Conservation (phyloP, 2,329 filamentous ascomycete genomes). For the Gremmenia infestans region DNA sequence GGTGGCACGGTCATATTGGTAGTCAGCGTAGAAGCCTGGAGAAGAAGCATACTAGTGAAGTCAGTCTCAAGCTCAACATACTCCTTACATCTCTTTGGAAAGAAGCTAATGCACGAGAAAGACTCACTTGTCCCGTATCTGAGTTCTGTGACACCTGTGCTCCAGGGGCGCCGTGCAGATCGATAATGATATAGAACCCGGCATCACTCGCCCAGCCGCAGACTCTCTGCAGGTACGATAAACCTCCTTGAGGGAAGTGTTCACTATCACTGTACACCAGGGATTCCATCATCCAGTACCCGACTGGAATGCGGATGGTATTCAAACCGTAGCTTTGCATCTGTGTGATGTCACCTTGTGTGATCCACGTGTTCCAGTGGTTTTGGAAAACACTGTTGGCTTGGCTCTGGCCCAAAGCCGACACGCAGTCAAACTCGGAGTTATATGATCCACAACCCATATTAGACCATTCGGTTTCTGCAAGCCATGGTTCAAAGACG, state of each 20-base stretch:
- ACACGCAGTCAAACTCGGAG: constrained; percentile 46
- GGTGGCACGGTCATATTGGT: constrained; percentile 49
- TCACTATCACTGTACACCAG: constrained; percentile 40
- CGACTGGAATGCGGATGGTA: constrained; percentile 44
- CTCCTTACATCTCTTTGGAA: neutral
- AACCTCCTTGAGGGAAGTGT: constrained; percentile 42
- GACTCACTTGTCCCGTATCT: constrained; percentile 35
- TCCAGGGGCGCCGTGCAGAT: constrained; percentile 43
- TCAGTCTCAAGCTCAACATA: neutral
- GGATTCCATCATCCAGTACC: constrained; percentile 46
- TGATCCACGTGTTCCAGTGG: constrained; percentile 47
- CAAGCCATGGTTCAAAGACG: constrained; percentile 46
- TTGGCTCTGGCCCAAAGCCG: constrained; percentile 37
- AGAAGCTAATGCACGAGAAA: neutral
- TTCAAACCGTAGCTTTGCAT: constrained; percentile 44
- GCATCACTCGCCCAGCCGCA: constrained; percentile 40
- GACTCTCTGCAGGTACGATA: constrained; percentile 40
- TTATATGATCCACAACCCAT: constrained; percentile 40
- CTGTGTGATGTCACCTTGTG: constrained; percentile 38
- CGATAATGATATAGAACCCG: constrained; percentile 46
- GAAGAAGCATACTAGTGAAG: constrained; percentile 4
- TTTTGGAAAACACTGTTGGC: constrained; percentile 39
- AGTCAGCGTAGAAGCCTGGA: constrained; percentile 51
- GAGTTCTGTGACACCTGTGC: constrained; percentile 39
- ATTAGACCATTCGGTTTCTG: constrained; percentile 34